A percentile compares a stretch with the other conserved stretches of the same genome.
Evolutionary conservation across 768 basidiomycete genomes (phyloP).

Genomic region (Tylopilus subfusipes): DNA sequence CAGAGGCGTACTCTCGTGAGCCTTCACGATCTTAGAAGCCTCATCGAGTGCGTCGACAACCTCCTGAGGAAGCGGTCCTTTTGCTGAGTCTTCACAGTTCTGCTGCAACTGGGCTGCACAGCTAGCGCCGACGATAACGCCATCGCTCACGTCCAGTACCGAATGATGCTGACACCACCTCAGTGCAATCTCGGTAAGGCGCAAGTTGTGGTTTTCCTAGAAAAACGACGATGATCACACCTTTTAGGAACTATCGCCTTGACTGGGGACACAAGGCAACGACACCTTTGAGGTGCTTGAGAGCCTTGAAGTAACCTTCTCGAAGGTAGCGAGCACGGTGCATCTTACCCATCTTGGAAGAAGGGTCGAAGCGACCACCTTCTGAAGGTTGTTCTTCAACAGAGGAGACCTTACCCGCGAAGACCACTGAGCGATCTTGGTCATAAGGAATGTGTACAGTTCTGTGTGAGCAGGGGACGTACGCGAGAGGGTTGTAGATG

Average conservation of each 20-base stretch:
- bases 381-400: slow-evolving; percentile 28
- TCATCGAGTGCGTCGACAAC: slow-evolving; percentile 50
- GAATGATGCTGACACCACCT: slow-evolving; percentile 65
- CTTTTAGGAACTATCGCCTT: background rate
- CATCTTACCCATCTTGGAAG: slow-evolving; percentile 37
- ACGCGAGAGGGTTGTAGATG: slow-evolving; percentile 55
- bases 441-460: background rate
- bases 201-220: slow-evolving; percentile 40
- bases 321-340: slow-evolving; percentile 46
- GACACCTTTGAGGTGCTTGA: slow-evolving; percentile 38
- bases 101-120: slow-evolving; percentile 42
- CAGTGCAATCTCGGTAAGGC: slow-evolving; percentile 52
- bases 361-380: slow-evolving; percentile 42
- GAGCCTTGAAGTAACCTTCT: slow-evolving; percentile 41
- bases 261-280: slow-evolving; percentile 21
- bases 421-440: background rate
- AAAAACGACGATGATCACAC: background rate
- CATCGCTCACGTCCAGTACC: slow-evolving; percentile 39
- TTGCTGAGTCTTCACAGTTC: slow-evolving; percentile 45
- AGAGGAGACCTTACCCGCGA: slow-evolving; percentile 47
- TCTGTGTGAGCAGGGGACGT: slow-evolving; percentile 4
- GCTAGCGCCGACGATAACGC: slow-evolving; percentile 48
- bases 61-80: slow-evolving; percentile 52
- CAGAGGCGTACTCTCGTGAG: slow-evolving; percentile 30
- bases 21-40: slow-evolving; percentile 41